Base-by-base conservation (phyloP, 2,329 filamentous ascomycete species). In the Orbilia quercus region DNA sequence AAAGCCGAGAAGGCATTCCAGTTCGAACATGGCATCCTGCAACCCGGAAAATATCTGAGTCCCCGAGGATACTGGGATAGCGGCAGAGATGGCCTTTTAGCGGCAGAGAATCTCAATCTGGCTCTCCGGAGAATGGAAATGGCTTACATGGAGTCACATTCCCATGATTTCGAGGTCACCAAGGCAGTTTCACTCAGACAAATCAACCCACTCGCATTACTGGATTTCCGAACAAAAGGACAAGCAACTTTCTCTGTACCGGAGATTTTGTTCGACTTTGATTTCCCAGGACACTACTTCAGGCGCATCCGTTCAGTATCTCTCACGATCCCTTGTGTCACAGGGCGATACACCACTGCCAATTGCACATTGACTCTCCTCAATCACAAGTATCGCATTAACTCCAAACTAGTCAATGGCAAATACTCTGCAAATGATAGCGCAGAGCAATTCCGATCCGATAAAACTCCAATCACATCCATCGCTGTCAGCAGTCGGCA, bases 211-310 rank as follows among this genome's bases (percentile, higher is more conserved):
- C 18, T 75, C 9, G 75, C 76, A 0, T 76, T 82, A 1, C 36
- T 81, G 0, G 7, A 54, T 2, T 71, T 81, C 7, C 75, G 78
- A 7, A 47, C 64, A 25, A 54, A 28, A 7, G 79, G 78, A 3
- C 57, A 18, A 3, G 48, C 42, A 23, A 58, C 69, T 14, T 79
- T 81, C 50, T 47, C 65, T 14, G 18, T 82, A 4, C 77, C 78
- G 1, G 81, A 83, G 74, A 25, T 75, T 1, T 38, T 81, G 1
- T 82, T 80, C 66, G 81, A 83, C 75, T 63, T 81, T 16, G 81
- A 82, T 76, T 82, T 78, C 67, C 81, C 82, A 0, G 81, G 81
- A 4, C 82, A 83, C 75, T 82, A 81, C 75, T 50, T 77, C 11
- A 79, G 81, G 0, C 78, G 80, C 2, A 80, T 82, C 66, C 77